Evolutionary conservation across 208 protist species (phyloP).

Genomic region (Angomonas ambiguus): DNA sequence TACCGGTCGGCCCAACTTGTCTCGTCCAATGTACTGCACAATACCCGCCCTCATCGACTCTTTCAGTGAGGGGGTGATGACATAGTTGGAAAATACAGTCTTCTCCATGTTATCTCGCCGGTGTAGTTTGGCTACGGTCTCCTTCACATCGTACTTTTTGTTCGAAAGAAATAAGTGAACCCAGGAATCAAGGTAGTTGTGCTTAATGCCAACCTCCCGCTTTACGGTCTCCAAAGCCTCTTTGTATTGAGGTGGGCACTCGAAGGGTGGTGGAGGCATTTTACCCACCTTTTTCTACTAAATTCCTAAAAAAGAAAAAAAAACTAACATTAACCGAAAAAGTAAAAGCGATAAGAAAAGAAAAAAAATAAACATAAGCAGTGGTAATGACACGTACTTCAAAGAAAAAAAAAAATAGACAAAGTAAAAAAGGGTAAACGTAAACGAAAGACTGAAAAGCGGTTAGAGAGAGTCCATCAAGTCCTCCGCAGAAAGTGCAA

Average conservation of each 20-base stretch:
- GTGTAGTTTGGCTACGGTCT: constrained; percentile 66
- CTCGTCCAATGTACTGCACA: constrained; percentile 65
- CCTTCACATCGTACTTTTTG: constrained; percentile 67
- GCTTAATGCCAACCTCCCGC: constrained; percentile 32
- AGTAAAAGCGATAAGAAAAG: not conserved
- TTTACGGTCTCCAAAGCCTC: constrained; percentile 61
- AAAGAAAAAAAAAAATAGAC: constrained; percentile 5
- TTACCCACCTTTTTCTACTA: too few species aligned
- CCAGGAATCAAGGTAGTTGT: constrained; percentile 65
- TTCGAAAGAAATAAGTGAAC: constrained; percentile 73
- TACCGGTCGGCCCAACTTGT: constrained; percentile 41
- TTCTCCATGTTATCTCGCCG: constrained; percentile 60
- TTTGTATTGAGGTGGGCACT: constrained; percentile 33
- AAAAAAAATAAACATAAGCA: not conserved
- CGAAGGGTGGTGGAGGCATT: constrained; percentile 22
- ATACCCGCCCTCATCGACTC: constrained; percentile 61
- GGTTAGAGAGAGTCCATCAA: constrained; percentile 5
- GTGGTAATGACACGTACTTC: not conserved
- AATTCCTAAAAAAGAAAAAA: not conserved
- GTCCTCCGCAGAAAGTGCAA: not conserved
- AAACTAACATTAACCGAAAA: not conserved
- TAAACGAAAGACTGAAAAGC: not conserved
- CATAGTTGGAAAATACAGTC: constrained; percentile 44
- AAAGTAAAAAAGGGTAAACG: not conserved
- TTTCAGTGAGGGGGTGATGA: constrained; percentile 40